Base-by-base conservation (phyloP, 2,329 filamentous ascomycete species). In the Penicillium sp. region DNA sequence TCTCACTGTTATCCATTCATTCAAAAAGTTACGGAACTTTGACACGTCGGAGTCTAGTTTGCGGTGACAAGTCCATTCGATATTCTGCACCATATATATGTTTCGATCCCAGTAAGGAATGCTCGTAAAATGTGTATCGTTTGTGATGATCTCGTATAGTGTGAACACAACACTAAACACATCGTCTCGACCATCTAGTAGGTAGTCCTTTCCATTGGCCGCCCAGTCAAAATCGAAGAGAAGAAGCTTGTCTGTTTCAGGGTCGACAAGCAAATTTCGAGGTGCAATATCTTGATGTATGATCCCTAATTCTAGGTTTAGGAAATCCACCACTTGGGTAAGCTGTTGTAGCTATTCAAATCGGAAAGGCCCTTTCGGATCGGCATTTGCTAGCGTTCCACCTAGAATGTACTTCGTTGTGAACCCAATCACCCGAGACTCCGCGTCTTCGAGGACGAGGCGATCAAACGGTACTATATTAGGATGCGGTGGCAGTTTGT, bases 281-380 rank as follows among this genome's bases (percentile, higher is more conserved):
- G 67, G 69, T 49, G 65, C 63, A 58, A 73, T 68, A 43, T 73
- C 67, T 63, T 73, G 66, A 64, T 74, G 62, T 50, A 68, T 70
- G 43, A 73, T 68, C 12, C 68, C 68, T n/a, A 72, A 41, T 53
- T 61, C 62, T 29, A 63, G 45, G 27, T 65, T 66, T 0, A 66
- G 36, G 17, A 66, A 70, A 61, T 70, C 65, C 29, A 70, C 62
- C 6, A 66, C 17, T 51, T 63, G 27, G 21, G 56, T 66, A 48
- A 68, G 67, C 43, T 69, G 64, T 41, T 64, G 36, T n/a, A 68
- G 19, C 67, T 61, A 70, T 45, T 69, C 57, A 55, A 69, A 68
- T 57, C 48, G 61, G 27, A 67, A 63, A 49, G 57, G 61, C 13
- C 43, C 31, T 10, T 64, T 62, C 43, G 52, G 45, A 54, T 62